These are phyloP conservation scores for Allium cepa DNA, from an alignment of 106 monocot species.

Conservation along the genomic window DNA sequence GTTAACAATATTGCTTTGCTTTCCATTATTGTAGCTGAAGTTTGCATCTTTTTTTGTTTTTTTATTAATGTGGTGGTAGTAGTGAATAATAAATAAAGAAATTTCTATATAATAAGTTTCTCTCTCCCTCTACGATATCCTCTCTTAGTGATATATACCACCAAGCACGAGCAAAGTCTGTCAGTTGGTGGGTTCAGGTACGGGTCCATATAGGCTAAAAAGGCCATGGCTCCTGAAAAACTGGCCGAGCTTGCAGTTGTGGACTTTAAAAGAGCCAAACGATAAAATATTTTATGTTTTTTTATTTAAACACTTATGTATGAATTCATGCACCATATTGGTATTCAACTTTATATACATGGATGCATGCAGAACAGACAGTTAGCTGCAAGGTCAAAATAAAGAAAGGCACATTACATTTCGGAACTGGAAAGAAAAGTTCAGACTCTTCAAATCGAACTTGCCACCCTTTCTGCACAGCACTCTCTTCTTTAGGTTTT, in stretches of 20 bases:
- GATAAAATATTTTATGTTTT: constrained; percentile 19
- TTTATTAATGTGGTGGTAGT: no score
- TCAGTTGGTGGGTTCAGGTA: constrained; percentile 59
- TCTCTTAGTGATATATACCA: no score
- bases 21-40: no score
- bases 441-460: constrained; percentile 52
- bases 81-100: no score
- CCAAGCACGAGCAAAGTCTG: constrained; percentile 66
- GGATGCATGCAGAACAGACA: constrained; percentile 38
- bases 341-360: not conserved
- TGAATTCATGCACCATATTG: not conserved
- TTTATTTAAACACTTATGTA: not conserved
- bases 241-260: constrained; percentile 64
- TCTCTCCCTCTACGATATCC: no score
- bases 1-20: no score
- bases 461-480: constrained; percentile 44
- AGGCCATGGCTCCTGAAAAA: constrained; percentile 86
- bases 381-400: constrained; percentile 64
- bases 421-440: constrained; percentile 56
- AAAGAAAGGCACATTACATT: constrained; percentile 56
- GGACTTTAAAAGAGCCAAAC: constrained; percentile 81
- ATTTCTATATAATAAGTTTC: no score
- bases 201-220: constrained; percentile 56
- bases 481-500: constrained; percentile 43
- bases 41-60: no score